phyloP scores from a whole-genome alignment of 768 basidiomycete genomes.

The Mycena vulgaris region DNA sequence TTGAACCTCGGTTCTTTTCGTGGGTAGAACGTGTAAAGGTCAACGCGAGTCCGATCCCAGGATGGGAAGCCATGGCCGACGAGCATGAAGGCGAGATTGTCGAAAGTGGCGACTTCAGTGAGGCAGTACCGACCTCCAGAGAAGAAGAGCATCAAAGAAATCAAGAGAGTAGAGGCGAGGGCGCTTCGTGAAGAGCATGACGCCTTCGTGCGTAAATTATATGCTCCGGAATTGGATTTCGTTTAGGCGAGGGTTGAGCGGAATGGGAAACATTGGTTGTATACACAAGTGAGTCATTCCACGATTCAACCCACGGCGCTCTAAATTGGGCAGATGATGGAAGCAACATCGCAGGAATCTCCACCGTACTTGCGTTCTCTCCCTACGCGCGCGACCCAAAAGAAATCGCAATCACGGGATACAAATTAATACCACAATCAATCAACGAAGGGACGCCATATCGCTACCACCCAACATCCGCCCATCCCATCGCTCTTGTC shows the following conservation, averaged over 20 bases:
- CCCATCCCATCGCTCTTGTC: not conserved
- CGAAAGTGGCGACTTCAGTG: not conserved
- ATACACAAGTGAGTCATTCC: not conserved
- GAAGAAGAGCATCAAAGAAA: not conserved
- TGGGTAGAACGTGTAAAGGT: conserved; percentile 55
- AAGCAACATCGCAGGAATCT: no score
- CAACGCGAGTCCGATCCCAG: conserved; percentile 8
- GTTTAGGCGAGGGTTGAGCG: no score
- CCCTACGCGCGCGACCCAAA: no score
- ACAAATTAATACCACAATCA: no score
- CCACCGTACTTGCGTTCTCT: no score
- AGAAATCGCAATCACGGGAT: no score
- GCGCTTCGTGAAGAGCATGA: not conserved
- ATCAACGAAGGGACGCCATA: no score
- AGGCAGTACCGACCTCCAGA: not conserved
- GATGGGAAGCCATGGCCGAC: not conserved
- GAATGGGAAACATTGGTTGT: no score
- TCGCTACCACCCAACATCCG: no score
- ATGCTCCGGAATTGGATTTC: not conserved
- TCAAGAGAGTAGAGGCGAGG: not conserved
- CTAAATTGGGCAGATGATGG: no score
- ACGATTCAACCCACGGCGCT: no score
- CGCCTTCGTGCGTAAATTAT: not conserved
- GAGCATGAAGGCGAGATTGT: not conserved
- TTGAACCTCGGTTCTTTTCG: conserved; percentile 66